Base-by-base conservation (phyloP, 352 stramenopile genomes). In the Pythium folliculosum region DNA sequence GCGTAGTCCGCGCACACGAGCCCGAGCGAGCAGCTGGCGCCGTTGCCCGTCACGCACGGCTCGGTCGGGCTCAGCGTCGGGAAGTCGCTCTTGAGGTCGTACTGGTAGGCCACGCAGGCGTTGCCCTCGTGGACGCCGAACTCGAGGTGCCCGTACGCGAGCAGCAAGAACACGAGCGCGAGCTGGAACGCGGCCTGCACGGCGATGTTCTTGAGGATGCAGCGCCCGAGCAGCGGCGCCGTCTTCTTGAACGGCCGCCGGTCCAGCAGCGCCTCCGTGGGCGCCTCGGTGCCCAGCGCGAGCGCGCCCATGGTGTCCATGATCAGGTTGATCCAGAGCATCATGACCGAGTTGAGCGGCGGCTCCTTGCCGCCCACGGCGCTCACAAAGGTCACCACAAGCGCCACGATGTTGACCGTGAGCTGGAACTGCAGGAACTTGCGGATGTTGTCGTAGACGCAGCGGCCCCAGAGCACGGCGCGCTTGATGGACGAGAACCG, bases 281-380 rank as follows among this genome's bases (percentile, higher is more conserved):
- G 86, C 0, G 74, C 78, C 51, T 94, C 86, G 0, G 86, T 94
- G 8, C 84, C 86, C 0, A 94, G 71, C 13, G 87, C 87, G 3
- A 92, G 48, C 1, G 85, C 83, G 1, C 84, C 83, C 82, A 92
- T 92, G 10, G 85, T 90, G 60, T 95, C 87, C 83, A 94, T 95
- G 63, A 94, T 94, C 13, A 95, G 63, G 47, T 95, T 94, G 63
- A 95, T 91, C 87, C 87, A 95, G 19, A 95, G 78, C 84, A 95
- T 93, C 84, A 93, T 92, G 45, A 95, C 87, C 23, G 85, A 88
- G 66, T 92, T 92, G 23, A 95, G 67, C 4, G 83, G 85, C 27
- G 86, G 84, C 47, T 94, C 90, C 53, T 91, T 89, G 21, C 88
- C 94, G 0, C 77, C 82, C 53, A 98, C 88, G 4, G 86, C 86